Evolutionary conservation across 1,284 basidiomycete species (phyloP), one percentile per base, ranked within the genome.

Genomic region (Tausonia pullulans): DNA sequence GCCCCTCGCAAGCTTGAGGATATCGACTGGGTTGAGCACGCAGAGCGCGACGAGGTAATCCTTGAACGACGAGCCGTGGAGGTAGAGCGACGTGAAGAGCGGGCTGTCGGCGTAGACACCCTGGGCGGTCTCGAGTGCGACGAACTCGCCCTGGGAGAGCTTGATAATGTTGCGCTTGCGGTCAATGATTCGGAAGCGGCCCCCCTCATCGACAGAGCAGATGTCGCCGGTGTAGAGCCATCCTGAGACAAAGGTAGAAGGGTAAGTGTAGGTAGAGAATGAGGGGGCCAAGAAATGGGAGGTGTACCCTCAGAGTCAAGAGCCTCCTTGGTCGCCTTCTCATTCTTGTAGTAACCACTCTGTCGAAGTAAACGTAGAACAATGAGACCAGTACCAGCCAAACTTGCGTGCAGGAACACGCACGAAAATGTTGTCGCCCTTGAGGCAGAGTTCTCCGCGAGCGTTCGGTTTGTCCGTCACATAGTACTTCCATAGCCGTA

Each of bases 61-160:
- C 71, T 88, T 87, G 58, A 95, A 78, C 8, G 86, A 83, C 74
- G 96, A 90, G 55, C 89, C 93, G 73, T 97, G 87, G 44, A 96
- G 86, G 72, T 86, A 87, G 61, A 93, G 79, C 71, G 90, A 86
- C 49, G 83, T 80, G 63, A 88, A 82, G 61, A 90, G 72, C 5
- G 90, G 85, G 67, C 82, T 83, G 60, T 85, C 79, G 67, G 81
- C 80, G 77, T 92, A 95, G 58, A 84, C 74, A 71, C 88, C 89
- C 77, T 97, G 93, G 61, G 96, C 81, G 77, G 93, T 95, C 78
- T 98, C 95, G 62, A 98, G 82, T n/a, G 95, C 94, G 62, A 98
- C 93, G 75, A 98, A 99, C 79, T 99, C 95, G 27, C 27, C 27
- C 27, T 27, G 27, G 27, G 27, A 27, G 27, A 27, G 27, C 27